Conservation (phyloP, 169 alveolate genomes). For the Plasmodium inui region DNA sequence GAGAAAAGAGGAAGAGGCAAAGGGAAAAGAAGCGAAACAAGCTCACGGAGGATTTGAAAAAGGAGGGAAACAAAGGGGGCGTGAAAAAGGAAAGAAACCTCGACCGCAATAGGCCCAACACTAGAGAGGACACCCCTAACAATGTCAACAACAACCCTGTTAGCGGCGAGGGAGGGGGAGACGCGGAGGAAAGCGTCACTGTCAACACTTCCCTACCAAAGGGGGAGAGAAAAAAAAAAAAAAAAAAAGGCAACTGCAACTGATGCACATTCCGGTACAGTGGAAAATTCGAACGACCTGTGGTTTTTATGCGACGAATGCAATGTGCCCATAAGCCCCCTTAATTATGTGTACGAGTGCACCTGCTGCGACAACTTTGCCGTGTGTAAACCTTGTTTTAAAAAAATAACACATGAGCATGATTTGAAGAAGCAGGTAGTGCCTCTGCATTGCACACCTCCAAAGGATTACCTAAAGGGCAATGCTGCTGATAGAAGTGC, state of each 20-base stretch:
- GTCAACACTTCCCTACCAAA: not conserved
- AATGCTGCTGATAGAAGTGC: not conserved
- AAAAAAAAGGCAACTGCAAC: slow-evolving; percentile 4
- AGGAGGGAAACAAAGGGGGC: not conserved
- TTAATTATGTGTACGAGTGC: slow-evolving; percentile 81
- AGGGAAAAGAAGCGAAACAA: slow-evolving; percentile 5
- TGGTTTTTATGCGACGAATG: slow-evolving; percentile 87
- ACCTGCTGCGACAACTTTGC: slow-evolving; percentile 81
- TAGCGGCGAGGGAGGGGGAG: not conserved
- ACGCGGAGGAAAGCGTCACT: not conserved
- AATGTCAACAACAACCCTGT: not conserved
- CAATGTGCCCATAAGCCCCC: slow-evolving; percentile 77
- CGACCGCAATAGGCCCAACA: not conserved
- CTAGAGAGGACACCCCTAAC: not conserved
- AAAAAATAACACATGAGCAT: slow-evolving; percentile 80
- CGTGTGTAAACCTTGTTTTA: slow-evolving; percentile 80
- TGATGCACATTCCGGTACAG: not conserved
- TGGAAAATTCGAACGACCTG: slow-evolving; percentile 74
- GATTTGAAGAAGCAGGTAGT: slow-evolving; percentile 69
- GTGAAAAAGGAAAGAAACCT: not conserved
- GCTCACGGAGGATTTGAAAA: slow-evolving; percentile 19
- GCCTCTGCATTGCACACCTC: slow-evolving; percentile 70
- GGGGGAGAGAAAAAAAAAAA: not conserved
- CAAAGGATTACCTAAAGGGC: slow-evolving; percentile 19
- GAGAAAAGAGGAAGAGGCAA: slow-evolving; percentile 18